These are phyloP conservation scores for Larix sibirica DNA, from an alignment of 83 land plant genomes.

Conservation along the genomic window DNA sequence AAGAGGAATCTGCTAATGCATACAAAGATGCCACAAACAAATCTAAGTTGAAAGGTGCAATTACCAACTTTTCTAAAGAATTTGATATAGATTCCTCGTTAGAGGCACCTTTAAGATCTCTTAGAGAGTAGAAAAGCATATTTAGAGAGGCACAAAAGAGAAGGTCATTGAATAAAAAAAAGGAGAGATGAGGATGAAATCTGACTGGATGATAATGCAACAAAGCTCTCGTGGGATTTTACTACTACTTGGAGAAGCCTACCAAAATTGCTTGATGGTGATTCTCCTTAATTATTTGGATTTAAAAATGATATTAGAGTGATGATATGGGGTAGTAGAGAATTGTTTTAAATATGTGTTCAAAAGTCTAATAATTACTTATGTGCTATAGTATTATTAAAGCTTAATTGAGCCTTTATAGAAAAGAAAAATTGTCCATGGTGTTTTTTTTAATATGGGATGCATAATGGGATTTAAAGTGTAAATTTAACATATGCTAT, in stretches of 20 bases:
- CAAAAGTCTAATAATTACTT: no score
- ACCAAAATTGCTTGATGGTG: background rate
- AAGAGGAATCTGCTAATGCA: constrained; percentile 51
- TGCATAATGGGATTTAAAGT: no score
- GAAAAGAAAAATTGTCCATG: no score
- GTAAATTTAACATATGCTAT: no score
- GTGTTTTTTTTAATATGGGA: no score
- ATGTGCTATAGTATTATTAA: no score
- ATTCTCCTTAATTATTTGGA: background rate
- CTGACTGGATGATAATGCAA: background rate
- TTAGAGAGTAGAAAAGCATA: constrained; percentile 7
- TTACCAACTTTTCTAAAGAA: constrained; percentile 36
- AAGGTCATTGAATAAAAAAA: constrained; percentile 12
- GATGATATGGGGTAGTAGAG: no score
- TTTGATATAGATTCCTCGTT: constrained; percentile 6
- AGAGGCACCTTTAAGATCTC: background rate
- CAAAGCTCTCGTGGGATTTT: background rate
- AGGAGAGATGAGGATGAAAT: constrained; percentile 13
- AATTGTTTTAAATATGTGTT: no score
- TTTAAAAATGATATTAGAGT: background rate
- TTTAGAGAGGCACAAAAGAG: constrained; percentile 19
- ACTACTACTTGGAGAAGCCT: background rate
- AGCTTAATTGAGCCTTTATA: no score
- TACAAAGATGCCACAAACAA: constrained; percentile 48
- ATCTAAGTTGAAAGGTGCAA: constrained; percentile 35